A percentile compares a stretch with the other conserved stretches of the same genome.
These are phyloP conservation scores for Aspergillus flavus DNA, from an alignment of 2,329 filamentous ascomycete species.

Conservation along the genomic window DNA sequence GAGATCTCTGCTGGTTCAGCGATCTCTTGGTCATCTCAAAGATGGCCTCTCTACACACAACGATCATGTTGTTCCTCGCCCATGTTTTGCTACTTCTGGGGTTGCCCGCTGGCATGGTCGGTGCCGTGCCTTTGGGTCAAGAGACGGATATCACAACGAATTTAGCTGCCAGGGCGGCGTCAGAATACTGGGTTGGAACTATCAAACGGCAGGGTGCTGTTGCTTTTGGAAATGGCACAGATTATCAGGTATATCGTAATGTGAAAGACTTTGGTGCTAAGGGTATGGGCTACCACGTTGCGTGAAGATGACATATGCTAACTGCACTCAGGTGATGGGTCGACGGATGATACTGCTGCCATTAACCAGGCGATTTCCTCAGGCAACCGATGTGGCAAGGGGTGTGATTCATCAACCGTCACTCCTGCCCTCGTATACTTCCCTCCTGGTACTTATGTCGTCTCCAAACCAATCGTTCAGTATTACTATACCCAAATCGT, in stretches of 20 bases:
- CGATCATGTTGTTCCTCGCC: constrained; percentile 30
- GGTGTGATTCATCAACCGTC: constrained; percentile 82
- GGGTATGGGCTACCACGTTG: constrained; percentile 54
- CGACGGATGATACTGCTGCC: constrained; percentile 80
- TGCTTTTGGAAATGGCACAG: constrained; percentile 59
- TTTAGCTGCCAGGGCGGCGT: constrained; percentile 26
- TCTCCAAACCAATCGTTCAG: constrained; percentile 77
- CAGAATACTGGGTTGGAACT: constrained; percentile 71
- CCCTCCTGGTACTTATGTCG: constrained; percentile 80
- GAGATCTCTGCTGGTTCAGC: constrained; percentile 35
- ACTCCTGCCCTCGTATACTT: constrained; percentile 89
- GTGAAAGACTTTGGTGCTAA: constrained; percentile 75
- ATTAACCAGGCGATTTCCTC: constrained; percentile 82
- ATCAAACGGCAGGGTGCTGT: constrained; percentile 70
- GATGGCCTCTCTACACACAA: constrained; percentile 28
- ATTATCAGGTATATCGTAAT: constrained; percentile 76
- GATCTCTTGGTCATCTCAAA: constrained; percentile 22
- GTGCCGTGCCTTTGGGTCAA: constrained; percentile 35
- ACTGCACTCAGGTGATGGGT: constrained; percentile 58
- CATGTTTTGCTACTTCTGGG: constrained; percentile 38
- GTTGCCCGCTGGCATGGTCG: constrained; percentile 26
- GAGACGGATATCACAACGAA: constrained; percentile 18
- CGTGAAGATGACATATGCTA: constrained; percentile 17
- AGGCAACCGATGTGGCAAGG: constrained; percentile 76
- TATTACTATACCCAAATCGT: constrained; percentile 94